Conservation (phyloP, 306 rosid species). For the Fragaria nilgerrensis region DNA sequence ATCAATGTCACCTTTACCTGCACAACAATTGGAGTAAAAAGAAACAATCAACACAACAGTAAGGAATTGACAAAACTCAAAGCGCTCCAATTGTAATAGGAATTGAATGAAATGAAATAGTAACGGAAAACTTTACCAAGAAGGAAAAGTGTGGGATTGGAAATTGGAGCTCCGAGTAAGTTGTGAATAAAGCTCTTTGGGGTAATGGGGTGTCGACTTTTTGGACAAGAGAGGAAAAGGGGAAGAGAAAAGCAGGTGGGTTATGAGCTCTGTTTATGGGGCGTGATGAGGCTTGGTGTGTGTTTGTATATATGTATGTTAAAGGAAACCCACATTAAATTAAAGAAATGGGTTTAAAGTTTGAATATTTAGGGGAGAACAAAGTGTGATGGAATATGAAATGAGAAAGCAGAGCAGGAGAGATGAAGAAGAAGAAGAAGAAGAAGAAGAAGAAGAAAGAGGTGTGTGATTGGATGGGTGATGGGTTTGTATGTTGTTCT, state of each 20-base stretch:
- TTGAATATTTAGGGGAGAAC: neutral
- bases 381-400: neutral
- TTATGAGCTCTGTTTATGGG: neutral
- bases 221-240: neutral
- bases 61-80: neutral
- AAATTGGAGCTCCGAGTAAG: conserved; percentile 5
- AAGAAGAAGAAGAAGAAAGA: neutral
- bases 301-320: neutral
- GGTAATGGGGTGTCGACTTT: neutral
- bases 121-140: too few species aligned
- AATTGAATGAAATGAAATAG: neutral
- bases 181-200: neutral
- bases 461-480: neutral
- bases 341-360: neutral
- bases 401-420: neutral
- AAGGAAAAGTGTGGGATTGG: neutral
- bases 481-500: neutral
- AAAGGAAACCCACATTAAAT: neutral
- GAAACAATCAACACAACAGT: neutral
- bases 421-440: neutral
- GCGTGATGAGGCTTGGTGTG: neutral
- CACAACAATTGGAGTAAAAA: too few species aligned
- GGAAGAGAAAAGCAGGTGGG: neutral
- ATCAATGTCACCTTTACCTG: neutral
- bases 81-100: neutral